A percentile compares a stretch with the other conserved stretches of the same genome.
Conservation (phyloP, 257 asterid species). For the Penstemon barbatus region DNA sequence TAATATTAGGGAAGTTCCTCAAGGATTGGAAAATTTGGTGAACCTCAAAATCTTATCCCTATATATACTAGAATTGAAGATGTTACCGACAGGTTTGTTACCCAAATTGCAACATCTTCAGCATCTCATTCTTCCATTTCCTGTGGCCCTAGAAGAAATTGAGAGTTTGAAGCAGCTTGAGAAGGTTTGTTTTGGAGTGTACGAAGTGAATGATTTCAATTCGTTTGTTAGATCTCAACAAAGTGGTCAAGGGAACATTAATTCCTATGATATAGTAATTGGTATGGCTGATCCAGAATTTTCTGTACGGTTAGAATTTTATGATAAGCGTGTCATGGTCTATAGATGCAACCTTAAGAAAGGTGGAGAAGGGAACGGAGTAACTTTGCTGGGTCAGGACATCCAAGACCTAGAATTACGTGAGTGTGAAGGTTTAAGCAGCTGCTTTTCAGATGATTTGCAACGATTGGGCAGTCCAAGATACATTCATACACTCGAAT, state of each 20-base stretch:
- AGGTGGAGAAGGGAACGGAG: background rate
- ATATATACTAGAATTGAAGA: background rate
- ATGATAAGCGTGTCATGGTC: background rate
- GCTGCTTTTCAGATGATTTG: background rate
- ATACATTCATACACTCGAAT: too few species aligned
- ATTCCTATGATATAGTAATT: background rate
- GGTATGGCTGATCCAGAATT: too few species aligned
- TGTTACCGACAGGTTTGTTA: too few species aligned
- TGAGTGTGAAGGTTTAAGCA: conserved; percentile 4
- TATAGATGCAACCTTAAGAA: background rate
- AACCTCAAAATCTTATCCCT: background rate
- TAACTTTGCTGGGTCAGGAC: conserved; percentile 12
- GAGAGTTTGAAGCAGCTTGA: too few species aligned
- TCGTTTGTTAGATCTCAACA: too few species aligned
- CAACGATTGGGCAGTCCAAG: too few species aligned
- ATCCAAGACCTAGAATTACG: conserved; percentile 8
- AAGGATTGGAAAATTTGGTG: conserved; percentile 3
- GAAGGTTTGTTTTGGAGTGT: too few species aligned
- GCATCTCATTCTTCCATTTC: too few species aligned
- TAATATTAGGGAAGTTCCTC: background rate
- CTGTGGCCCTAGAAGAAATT: too few species aligned
- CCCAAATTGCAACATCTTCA: too few species aligned
- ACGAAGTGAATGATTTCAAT: too few species aligned
- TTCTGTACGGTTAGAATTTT: too few species aligned
- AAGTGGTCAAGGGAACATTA: background rate